Evolutionary conservation across 1,139 yeast species (phyloP).

Genomic region (Yueomyces sp.): DNA sequence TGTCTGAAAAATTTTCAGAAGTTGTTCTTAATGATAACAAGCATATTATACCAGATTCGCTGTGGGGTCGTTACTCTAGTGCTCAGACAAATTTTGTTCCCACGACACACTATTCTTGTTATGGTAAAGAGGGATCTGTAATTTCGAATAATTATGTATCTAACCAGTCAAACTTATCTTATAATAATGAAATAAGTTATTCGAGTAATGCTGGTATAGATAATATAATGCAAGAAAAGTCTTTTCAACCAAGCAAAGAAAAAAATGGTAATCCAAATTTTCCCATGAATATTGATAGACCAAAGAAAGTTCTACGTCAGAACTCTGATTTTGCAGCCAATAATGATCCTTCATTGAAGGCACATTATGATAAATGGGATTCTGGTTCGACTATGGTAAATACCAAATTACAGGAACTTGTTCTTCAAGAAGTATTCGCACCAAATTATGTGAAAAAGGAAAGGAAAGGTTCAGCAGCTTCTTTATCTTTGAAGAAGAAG

Average conservation of each 20-base stretch:
- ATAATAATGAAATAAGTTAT: background rate
- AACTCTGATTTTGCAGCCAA: background rate
- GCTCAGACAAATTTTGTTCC: constrained; percentile 32
- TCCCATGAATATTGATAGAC: background rate
- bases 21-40: constrained; percentile 80
- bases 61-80: constrained; percentile 49
- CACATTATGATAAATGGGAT: constrained; percentile 3
- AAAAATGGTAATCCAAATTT: background rate
- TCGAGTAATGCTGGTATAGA: background rate
- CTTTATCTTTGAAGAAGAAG: background rate
- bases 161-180: background rate
- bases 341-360: background rate
- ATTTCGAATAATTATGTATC: too few relatives aligned
- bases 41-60: constrained; percentile 74
- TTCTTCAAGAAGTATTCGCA: constrained; percentile 58
- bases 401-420: constrained; percentile 50
- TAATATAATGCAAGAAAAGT: background rate
- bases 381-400: constrained; percentile 58
- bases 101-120: constrained; percentile 25
- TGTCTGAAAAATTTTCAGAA: constrained; percentile 41
- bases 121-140: background rate
- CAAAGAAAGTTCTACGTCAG: too few relatives aligned
- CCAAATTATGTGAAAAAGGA: constrained; percentile 26
- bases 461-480: constrained; percentile 2
- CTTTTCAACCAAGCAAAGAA: background rate